Evolutionary conservation across 2,329 filamentous ascomycete species (phyloP).

Genomic region (Dactylella cylindrospora): DNA sequence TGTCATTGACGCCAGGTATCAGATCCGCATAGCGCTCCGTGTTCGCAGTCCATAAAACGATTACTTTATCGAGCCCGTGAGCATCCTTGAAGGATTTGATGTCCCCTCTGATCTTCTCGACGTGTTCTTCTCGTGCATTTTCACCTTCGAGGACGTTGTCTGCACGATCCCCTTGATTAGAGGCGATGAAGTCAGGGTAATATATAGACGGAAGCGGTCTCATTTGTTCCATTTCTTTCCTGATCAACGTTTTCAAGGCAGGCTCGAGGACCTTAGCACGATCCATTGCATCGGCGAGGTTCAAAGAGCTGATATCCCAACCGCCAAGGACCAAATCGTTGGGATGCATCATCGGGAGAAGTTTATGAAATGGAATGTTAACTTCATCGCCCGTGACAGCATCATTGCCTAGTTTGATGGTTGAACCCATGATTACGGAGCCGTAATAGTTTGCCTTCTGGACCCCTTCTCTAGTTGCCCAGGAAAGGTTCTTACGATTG

Average conservation of each 20-base stretch:
- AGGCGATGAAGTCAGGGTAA: slow-evolving; percentile 98
- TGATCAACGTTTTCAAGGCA: slow-evolving; percentile 82
- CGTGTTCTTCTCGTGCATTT: slow-evolving; percentile 74
- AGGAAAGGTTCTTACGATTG: slow-evolving; percentile 80
- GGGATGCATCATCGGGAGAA: slow-evolving; percentile 95
- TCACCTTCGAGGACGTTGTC: slow-evolving; percentile 80
- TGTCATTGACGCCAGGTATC: slow-evolving; percentile 87
- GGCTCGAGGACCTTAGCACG: slow-evolving; percentile 93
- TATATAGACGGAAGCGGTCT: slow-evolving; percentile 91
- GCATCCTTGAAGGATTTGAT: slow-evolving; percentile 89
- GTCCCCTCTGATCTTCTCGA: slow-evolving; percentile 88
- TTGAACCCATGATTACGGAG: slow-evolving; percentile 94
- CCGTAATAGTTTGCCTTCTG: slow-evolving; percentile 95
- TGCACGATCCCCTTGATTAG: slow-evolving; percentile 94
- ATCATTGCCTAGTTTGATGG: slow-evolving; percentile 92
- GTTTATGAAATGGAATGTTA: slow-evolving; percentile 92
- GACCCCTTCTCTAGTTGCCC: slow-evolving; percentile 90
- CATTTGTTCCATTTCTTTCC: slow-evolving; percentile 89
- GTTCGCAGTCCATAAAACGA: slow-evolving; percentile 98
- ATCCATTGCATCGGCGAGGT: slow-evolving; percentile 90
- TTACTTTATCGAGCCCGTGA: slow-evolving; percentile 87
- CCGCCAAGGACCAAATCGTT: slow-evolving; percentile 93
- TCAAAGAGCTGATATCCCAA: slow-evolving; percentile 94
- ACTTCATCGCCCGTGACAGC: slow-evolving; percentile 80
- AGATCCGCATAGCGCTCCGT: slow-evolving; percentile 95